Base-by-base conservation (phyloP, 2,329 filamentous ascomycete genomes). In the Orbilia quercus region DNA sequence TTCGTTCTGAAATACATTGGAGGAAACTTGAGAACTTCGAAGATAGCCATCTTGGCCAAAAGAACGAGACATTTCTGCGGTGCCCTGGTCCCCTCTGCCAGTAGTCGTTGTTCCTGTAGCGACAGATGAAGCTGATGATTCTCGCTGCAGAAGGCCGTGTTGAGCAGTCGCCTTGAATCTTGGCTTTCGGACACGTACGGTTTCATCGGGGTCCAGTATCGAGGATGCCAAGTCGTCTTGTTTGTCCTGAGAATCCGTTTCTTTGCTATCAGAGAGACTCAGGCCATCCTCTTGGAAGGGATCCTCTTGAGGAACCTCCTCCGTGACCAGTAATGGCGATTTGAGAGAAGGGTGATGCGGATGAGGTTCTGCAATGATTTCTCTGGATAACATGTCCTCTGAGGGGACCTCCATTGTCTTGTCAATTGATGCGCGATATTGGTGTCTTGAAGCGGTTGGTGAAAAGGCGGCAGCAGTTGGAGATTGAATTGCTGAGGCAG, bases 1-100 rank as follows among this genome's bases (percentile, higher is more conserved):
- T 45, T 74, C 70, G 25, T 64, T 69, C 42, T 69, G 74, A 81
- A 81, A 65, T 80, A 78, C 31, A 79, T 79, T 59, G 62, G 76
- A 22, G 72, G 75, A 55, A 62, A 66, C 18, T 64, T 75, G 55
- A 20, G 60, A 54, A 45, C 42, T 51, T 53, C 47, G 50, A 11
- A 53, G 34, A 36, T 65, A 45, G 1, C 54, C 40, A 25, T 73
- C 69, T 36, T 66, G 54, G 22, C 69, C 60, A 23, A 73, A 59
- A 4, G 69, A 59, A 12, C 69, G 59, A 12, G 69, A 66, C 69
- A 73, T 73, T 16, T 73, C 69, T 20, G 51, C 69, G 7, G 60
- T 66, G 1, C 69, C 69, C 38, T 55, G 60, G 31, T 73, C 60
- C 16, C 45, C 60, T 45, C 54, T 54, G n/a, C 69, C 69, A 14